These are phyloP conservation scores for Brassica juncea DNA, from an alignment of 345 rosid genomes.

Conservation along the genomic window DNA sequence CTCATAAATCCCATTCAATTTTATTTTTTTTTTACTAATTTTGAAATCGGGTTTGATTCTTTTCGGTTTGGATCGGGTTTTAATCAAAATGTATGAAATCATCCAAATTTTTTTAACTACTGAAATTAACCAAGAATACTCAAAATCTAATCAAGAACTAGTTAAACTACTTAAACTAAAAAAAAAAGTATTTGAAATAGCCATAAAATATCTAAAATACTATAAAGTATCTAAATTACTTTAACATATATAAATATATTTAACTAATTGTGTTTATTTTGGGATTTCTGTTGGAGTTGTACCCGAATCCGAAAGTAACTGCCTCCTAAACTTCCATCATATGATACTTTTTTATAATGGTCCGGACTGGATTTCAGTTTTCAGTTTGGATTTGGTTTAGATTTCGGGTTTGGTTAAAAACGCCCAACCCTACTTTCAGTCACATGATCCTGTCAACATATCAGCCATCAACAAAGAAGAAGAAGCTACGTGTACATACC, in stretches of 20 bases:
- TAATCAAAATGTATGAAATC: too few species aligned
- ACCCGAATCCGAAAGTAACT: neutral
- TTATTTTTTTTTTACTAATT: neutral
- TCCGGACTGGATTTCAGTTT: neutral
- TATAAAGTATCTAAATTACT: neutral
- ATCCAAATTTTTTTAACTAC: neutral
- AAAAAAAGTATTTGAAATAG: neutral
- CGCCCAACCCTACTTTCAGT: neutral
- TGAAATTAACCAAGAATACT: neutral
- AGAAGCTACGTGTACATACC: slow-evolving; percentile 46
- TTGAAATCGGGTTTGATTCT: neutral
- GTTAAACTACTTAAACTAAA: neutral
- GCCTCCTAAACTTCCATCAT: neutral
- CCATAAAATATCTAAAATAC: neutral
- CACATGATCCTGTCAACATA: neutral
- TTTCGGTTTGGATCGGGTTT: too few species aligned
- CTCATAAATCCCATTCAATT: neutral
- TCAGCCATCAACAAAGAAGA: slow-evolving; percentile 10
- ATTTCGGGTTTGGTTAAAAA: neutral
- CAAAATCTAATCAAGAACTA: neutral
- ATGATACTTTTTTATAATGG: neutral
- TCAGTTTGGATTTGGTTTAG: neutral
- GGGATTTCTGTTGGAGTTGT: neutral
- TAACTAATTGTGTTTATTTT: neutral
- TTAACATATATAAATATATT: neutral